Evolutionary conservation across 495 filamentous ascomycete genomes (phyloP), one percentile per base, ranked within the genome.

Genomic region (Neurospora hispaniola): DNA sequence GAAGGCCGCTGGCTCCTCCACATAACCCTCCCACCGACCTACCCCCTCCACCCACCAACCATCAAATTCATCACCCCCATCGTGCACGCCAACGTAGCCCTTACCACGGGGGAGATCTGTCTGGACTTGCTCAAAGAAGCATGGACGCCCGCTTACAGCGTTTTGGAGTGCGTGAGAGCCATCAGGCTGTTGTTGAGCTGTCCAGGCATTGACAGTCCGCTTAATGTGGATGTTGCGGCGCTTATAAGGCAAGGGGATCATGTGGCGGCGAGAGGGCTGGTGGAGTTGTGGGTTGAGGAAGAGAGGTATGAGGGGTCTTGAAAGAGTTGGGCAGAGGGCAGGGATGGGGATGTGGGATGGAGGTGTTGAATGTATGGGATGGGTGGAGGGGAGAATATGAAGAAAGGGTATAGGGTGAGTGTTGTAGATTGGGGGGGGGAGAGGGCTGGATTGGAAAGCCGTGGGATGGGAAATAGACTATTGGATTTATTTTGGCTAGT

Each of bases 61-160:
- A 91, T 98, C 74, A 84, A 75, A 54, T 99, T 99, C 84, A 81
- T 85, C 1, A 98, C 93, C 39, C 88, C 87, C 69, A 89, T 96
- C 75, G 94, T 91, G 76, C 94, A 97, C 82, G 90, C 95, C 11
- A 97, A 97, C 82, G 87, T 98, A 35, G 85, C 86, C 73, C 90
- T 93, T 78, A 84, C 88, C 75, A 94, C 90, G 5, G 96, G 96
- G 76, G 93, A 97, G 80, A 96, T 99, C 79, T 98, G 96, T 77
- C 87, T 98, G 14, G 94, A 97, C 74, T 85, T 99, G 71, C 82
- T 99, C 62, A 91, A 90, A 75, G 88, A 89, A 40, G 86, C 88
- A 66, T 99, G 96, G 96, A 90, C 90, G 74, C 91, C 94, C 41
- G 88, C 91, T 41, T 96, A 96, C 78, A 95, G 91, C 40, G 85